Evolutionary conservation across 352 stramenopile species (phyloP).

Genomic region (Phytophthora pini): DNA sequence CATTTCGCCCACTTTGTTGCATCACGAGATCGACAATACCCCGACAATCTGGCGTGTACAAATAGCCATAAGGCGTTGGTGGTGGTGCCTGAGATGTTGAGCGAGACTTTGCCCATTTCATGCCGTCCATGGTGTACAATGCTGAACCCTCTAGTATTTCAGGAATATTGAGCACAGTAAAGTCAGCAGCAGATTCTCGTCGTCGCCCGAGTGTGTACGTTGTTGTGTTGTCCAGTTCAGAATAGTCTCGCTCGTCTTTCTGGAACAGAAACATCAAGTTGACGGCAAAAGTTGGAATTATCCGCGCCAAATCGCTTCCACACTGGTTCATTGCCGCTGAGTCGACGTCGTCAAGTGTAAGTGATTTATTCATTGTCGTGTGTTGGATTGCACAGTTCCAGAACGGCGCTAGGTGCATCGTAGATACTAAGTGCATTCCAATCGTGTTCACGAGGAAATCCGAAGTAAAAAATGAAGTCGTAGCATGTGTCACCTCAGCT

Average conservation of each 20-base stretch:
- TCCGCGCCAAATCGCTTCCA: conserved; percentile 13
- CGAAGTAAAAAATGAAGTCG: conserved; percentile 1
- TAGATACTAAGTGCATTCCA: conserved; percentile 40
- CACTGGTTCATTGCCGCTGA: conserved; percentile 19
- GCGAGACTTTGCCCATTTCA: conserved; percentile 32
- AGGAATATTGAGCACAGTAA: conserved; percentile 14
- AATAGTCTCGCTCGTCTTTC: conserved; percentile 29
- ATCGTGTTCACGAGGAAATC: conserved; percentile 34
- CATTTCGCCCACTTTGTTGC: conserved; percentile 6
- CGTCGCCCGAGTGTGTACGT: conserved; percentile 30
- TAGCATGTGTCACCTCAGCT: neutral
- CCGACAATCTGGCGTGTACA: conserved; percentile 40
- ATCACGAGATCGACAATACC: conserved; percentile 26
- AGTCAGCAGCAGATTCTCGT: conserved; percentile 23
- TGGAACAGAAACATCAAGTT: conserved; percentile 50
- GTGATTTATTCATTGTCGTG: conserved; percentile 41
- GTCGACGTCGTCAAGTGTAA: conserved; percentile 26
- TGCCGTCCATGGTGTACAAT: conserved; percentile 34
- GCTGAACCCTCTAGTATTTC: conserved; percentile 28
- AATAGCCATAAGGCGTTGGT: conserved; percentile 43
- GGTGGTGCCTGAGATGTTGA: neutral
- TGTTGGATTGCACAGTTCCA: conserved; percentile 46
- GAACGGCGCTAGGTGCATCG: conserved; percentile 39
- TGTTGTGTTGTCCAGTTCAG: conserved; percentile 43
- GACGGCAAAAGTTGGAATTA: conserved; percentile 33